A percentile compares a stretch with the other conserved stretches of the same genome.
phyloP scores from a whole-genome alignment of 208 protist species.

The Eutreptiella sp. region DNA sequence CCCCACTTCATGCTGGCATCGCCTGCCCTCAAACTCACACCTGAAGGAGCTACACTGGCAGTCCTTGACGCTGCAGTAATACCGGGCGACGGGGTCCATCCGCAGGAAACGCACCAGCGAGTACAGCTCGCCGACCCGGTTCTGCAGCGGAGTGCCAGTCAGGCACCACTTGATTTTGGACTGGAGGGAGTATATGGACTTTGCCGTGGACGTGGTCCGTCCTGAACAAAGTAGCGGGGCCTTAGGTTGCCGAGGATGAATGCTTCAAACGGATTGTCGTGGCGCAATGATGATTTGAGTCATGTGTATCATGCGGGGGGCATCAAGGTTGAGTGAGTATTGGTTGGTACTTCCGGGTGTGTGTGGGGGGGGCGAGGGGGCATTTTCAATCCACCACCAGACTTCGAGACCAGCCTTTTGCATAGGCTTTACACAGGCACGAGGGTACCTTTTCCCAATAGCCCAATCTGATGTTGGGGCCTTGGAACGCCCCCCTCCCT shows the following conservation, averaged over 20 bases:
- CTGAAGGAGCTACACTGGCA: slow-evolving; percentile 77
- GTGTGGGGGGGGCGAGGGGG: too few species aligned
- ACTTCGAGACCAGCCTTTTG: too few species aligned
- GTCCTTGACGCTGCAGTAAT: slow-evolving; percentile 72
- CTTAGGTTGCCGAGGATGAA: not conserved
- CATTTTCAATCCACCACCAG: too few species aligned
- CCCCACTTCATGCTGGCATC: not conserved
- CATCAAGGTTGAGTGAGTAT: too few species aligned
- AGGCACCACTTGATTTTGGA: slow-evolving; percentile 77
- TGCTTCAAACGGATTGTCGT: not conserved
- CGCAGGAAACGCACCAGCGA: slow-evolving; percentile 89
- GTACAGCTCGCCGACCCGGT: slow-evolving; percentile 93
- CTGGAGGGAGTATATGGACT: slow-evolving; percentile 64
- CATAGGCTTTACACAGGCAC: too few species aligned
- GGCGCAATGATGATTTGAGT: too few species aligned
- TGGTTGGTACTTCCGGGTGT: too few species aligned
- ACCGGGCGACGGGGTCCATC: slow-evolving; percentile 62
- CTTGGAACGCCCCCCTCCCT: too few species aligned
- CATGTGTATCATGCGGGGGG: too few species aligned
- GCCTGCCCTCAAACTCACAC: slow-evolving; percentile 79
- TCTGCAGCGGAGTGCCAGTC: slow-evolving; percentile 91
- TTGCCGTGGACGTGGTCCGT: slow-evolving; percentile 72
- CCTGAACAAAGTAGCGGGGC: not conserved
- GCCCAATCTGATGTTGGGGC: too few species aligned
- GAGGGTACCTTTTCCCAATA: too few species aligned